These are phyloP conservation scores for Cardamine resedifolia DNA, from an alignment of 345 rosid genomes.

Conservation along the genomic window DNA sequence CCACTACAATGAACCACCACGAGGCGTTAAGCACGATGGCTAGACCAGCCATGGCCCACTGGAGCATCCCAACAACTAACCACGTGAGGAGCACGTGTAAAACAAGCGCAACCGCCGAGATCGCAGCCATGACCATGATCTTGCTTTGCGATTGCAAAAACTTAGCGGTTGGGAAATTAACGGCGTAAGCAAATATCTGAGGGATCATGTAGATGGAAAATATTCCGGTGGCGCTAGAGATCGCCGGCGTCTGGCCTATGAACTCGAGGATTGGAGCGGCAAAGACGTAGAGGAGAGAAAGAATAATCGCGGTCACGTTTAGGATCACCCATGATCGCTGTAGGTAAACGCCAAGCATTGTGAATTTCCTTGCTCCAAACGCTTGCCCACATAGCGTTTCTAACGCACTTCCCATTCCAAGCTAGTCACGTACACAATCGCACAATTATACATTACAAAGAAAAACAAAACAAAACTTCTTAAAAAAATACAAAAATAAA, in stretches of 20 bases:
- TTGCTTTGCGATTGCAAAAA: conserved; percentile 93
- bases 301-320: conserved; percentile 52
- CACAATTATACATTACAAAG: too few relatives aligned
- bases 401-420: conserved; percentile 98
- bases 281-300: conserved; percentile 60
- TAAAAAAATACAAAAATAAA: too few relatives aligned
- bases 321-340: conserved; percentile 94
- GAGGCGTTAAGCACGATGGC: conserved; percentile 68
- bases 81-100: conserved; percentile 66
- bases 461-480: too few relatives aligned
- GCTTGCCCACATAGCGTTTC: conserved; percentile 98
- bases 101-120: conserved; percentile 55
- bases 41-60: conserved; percentile 74
- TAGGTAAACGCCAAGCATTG: conserved; percentile 87
- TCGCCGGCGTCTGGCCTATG: conserved; percentile 68
- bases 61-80: conserved; percentile 57
- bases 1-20: conserved; percentile 62
- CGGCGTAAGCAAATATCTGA: conserved; percentile 72
- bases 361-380: conserved; percentile 73
- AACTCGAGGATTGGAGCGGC: conserved; percentile 48
- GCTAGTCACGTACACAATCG: too few relatives aligned
- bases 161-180: conserved; percentile 77
- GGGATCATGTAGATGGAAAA: conserved; percentile 88
- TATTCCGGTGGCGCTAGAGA: conserved; percentile 67
- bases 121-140: conserved; percentile 77